Conservation (phyloP, 345 rosid species). For the Brassica nigra region DNA sequence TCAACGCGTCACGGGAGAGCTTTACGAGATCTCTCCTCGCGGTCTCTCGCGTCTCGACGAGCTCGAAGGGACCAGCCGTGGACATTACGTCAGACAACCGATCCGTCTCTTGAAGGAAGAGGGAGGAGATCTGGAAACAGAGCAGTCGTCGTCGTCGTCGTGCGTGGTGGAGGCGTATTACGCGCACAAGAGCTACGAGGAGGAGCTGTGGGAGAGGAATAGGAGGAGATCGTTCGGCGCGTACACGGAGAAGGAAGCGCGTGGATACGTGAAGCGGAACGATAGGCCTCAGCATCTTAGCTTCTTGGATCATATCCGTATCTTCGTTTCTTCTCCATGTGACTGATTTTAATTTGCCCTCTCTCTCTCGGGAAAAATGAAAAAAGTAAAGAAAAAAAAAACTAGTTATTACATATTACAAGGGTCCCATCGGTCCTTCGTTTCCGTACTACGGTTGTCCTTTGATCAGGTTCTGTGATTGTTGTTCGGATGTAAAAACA, state of each 20-base stretch:
- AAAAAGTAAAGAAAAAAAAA: neutral
- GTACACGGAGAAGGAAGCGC: slow-evolving; percentile 66
- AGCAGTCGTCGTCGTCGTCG: neutral
- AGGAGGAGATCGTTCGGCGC: slow-evolving; percentile 46
- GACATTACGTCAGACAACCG: slow-evolving; percentile 65
- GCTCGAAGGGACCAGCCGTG: slow-evolving; percentile 68
- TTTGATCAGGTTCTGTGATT: neutral
- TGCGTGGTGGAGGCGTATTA: slow-evolving; percentile 61
- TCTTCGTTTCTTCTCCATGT: slow-evolving; percentile 53
- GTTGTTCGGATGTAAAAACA: neutral
- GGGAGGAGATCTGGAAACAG: slow-evolving; percentile 7
- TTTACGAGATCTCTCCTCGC: slow-evolving; percentile 61
- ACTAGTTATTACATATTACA: neutral
- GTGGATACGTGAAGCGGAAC: slow-evolving; percentile 66
- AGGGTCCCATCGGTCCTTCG: slow-evolving; percentile 24
- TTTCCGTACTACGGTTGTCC: slow-evolving; percentile 33
- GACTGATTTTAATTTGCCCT: slow-evolving; percentile 36
- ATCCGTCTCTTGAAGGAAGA: slow-evolving; percentile 36
- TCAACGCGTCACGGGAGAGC: slow-evolving; percentile 63
- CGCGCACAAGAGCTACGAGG: slow-evolving; percentile 60
- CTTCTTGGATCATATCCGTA: slow-evolving; percentile 71
- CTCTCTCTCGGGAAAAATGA: neutral
- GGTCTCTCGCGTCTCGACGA: slow-evolving; percentile 71
- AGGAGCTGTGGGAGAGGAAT: slow-evolving; percentile 66
- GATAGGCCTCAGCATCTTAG: slow-evolving; percentile 68